These are phyloP conservation scores for Stentor coeruleus DNA, from an alignment of 73 alveolate genomes.

Conservation along the genomic window DNA sequence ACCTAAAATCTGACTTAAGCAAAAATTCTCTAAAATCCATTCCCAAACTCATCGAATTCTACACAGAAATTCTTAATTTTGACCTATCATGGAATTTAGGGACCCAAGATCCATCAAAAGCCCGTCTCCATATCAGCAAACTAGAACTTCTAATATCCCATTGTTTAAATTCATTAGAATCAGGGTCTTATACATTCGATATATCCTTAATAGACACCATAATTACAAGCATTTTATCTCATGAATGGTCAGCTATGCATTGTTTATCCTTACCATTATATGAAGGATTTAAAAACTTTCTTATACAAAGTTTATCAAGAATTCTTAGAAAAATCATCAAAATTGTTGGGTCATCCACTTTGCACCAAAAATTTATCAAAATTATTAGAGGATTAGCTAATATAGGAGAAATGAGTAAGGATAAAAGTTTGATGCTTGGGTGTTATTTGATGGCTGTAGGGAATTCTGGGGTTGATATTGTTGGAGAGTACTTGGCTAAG, in stretches of 20 bases:
- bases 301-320: not conserved
- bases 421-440: not conserved
- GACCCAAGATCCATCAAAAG: not conserved
- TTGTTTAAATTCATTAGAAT: no score
- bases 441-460: not conserved
- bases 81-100: no score
- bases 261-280: not conserved
- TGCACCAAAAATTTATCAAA: not conserved
- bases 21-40: not conserved
- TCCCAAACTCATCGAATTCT: not conserved
- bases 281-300: no score
- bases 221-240: no score
- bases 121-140: not conserved
- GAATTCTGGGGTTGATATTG: not conserved
- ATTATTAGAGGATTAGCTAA: no score
- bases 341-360: not conserved
- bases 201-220: not conserved
- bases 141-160: no score
- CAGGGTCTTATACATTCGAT: not conserved
- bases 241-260: not conserved
- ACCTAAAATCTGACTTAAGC: not conserved
- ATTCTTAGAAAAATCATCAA: no score
- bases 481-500: not conserved
- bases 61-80: not conserved
- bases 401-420: not conserved